phyloP scores from a whole-genome alignment of 805 yeast species.

The Monosporozyma yasuniensis region DNA sequence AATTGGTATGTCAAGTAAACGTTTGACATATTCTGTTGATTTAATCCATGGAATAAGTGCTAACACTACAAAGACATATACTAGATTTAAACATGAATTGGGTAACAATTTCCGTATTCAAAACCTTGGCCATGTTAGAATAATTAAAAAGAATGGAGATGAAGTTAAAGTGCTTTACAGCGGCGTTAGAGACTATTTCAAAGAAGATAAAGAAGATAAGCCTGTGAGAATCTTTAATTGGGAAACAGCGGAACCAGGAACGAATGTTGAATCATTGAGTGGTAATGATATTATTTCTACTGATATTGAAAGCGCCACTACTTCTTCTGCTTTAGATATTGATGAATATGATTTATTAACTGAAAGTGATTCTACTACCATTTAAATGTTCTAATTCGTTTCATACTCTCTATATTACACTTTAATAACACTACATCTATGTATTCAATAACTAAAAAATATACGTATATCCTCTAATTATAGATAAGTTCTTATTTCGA shows the following conservation, averaged over 20 bases:
- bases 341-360: slow-evolving; percentile 1
- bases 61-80: slow-evolving; percentile 1
- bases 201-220: not conserved
- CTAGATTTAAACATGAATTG: slow-evolving; percentile 1
- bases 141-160: not conserved
- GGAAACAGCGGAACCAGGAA: not conserved
- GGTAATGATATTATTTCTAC: slow-evolving; percentile 5
- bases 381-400: not conserved
- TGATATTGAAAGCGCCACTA: not conserved
- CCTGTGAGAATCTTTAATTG: not conserved
- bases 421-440: too few relatives aligned
- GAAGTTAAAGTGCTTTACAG: not conserved
- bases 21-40: not conserved
- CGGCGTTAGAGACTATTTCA: not conserved
- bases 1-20: not conserved
- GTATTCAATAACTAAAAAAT: too few relatives aligned
- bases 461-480: too few relatives aligned
- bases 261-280: not conserved
- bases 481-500: too few relatives aligned
- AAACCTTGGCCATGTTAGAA: not conserved
- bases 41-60: slow-evolving; percentile 3
- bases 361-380: not conserved
- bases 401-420: too few relatives aligned
- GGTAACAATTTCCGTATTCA: not conserved
- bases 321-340: not conserved